phyloP scores from a whole-genome alignment of 1,139 yeast species.

The Debaryomyces coudertii region DNA sequence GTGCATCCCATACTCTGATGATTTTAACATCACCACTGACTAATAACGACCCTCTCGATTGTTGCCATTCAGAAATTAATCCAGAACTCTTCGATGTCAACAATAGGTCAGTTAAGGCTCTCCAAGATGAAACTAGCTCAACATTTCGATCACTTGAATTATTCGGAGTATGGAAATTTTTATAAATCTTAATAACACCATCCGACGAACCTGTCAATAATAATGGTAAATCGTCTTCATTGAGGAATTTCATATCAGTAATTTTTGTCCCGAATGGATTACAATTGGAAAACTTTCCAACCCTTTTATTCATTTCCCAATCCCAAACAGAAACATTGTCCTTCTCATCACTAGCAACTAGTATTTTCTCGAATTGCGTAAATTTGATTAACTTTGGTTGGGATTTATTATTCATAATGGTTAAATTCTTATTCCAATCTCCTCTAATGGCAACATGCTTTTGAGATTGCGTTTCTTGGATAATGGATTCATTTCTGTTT shows the following conservation, averaged over 20 bases:
- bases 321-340: slow-evolving; percentile 89
- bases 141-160: slow-evolving; percentile 33
- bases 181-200: slow-evolving; percentile 86
- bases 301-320: slow-evolving; percentile 63
- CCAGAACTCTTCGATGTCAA: slow-evolving; percentile 84
- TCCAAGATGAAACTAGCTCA: slow-evolving; percentile 84
- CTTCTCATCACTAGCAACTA: slow-evolving; percentile 81
- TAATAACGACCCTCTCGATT: slow-evolving; percentile 84
- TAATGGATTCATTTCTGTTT: slow-evolving; percentile 82
- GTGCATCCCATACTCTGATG: slow-evolving; percentile 95
- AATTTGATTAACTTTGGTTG: slow-evolving; percentile 81
- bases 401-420: slow-evolving; percentile 67
- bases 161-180: slow-evolving; percentile 64
- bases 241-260: slow-evolving; percentile 82
- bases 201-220: slow-evolving; percentile 89
- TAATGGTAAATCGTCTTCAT: slow-evolving; percentile 90
- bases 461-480: slow-evolving; percentile 87
- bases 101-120: slow-evolving; percentile 85
- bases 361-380: slow-evolving; percentile 86
- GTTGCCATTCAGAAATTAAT: slow-evolving; percentile 94
- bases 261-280: slow-evolving; percentile 88
- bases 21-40: slow-evolving; percentile 96
- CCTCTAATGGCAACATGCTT: slow-evolving; percentile 83
- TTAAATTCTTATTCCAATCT: slow-evolving; percentile 75
- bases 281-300: slow-evolving; percentile 77